phyloP scores from a whole-genome alignment of 148 eudicot genomes.

The Dysphania ambrosioides region DNA sequence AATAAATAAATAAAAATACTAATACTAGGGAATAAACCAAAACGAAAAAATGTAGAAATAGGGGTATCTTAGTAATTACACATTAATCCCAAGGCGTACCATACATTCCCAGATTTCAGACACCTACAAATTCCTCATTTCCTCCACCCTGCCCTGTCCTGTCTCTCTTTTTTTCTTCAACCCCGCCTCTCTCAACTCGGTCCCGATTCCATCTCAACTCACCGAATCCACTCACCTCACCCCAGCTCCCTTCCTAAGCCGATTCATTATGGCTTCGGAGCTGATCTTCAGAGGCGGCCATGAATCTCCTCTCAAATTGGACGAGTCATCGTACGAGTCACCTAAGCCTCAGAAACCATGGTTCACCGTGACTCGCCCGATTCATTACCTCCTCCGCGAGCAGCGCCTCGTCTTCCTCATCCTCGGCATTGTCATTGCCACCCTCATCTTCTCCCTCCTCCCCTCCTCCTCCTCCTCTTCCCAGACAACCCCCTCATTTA shows the following conservation, averaged over 20 bases:
- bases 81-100: neutral
- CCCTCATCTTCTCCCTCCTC: constrained; percentile 51
- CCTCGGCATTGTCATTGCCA: constrained; percentile 66
- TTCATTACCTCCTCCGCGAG: constrained; percentile 70
- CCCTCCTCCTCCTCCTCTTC: constrained; percentile 17
- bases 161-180: neutral
- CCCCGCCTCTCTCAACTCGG: neutral
- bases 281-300: constrained; percentile 65
- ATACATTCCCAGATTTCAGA: constrained; percentile 2
- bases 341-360: constrained; percentile 78
- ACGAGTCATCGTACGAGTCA: constrained; percentile 40
- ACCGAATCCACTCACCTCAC: neutral
- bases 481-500: neutral
- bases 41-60: too few relatives aligned
- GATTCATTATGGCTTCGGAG: constrained; percentile 47
- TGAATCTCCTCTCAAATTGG: constrained; percentile 34
- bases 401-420: constrained; percentile 71
- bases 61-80: neutral
- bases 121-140: constrained; percentile 10
- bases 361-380: constrained; percentile 46
- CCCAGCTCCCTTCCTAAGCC: neutral
- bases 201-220: neutral
- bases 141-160: neutral
- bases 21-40: neutral
- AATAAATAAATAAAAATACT: too few relatives aligned